phyloP scores from a whole-genome alignment of 176 grass and related monocot genomes.

The Thinopyrum elongatum region DNA sequence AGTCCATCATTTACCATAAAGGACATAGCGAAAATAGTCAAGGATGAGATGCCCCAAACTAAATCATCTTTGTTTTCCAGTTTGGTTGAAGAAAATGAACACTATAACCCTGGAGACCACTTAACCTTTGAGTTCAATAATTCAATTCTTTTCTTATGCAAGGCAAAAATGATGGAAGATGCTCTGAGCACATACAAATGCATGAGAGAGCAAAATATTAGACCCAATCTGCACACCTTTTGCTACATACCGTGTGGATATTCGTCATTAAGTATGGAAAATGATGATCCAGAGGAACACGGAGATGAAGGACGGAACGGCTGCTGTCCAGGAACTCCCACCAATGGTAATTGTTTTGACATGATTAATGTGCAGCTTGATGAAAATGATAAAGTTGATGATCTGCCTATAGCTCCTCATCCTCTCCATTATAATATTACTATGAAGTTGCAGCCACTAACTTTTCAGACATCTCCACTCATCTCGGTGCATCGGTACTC shows the following conservation, averaged over 20 bases:
- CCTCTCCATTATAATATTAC: too few relatives aligned
- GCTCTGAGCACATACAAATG: conserved; percentile 70
- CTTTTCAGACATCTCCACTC: too few relatives aligned
- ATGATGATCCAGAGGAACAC: too few relatives aligned
- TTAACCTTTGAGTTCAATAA: conserved; percentile 64
- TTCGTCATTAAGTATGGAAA: conserved; percentile 61
- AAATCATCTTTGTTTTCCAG: conserved; percentile 50
- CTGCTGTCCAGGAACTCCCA: too few relatives aligned
- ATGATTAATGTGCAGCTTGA: too few relatives aligned
- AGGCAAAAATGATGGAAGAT: conserved; percentile 94
- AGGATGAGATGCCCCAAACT: conserved; percentile 25
- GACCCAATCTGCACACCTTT: conserved; percentile 62
- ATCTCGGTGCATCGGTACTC: too few relatives aligned
- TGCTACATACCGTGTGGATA: conserved; percentile 66
- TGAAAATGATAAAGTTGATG: too few relatives aligned
- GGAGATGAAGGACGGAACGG: too few relatives aligned
- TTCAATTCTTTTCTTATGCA: conserved; percentile 88
- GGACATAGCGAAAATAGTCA: conserved; percentile 10
- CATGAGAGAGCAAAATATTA: conserved; percentile 76
- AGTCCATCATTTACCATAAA: conserved; percentile 33
- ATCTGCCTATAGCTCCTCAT: too few relatives aligned
- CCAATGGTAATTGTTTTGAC: too few relatives aligned
- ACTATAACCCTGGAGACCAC: conserved; percentile 35
- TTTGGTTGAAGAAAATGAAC: conserved; percentile 50
- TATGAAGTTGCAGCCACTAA: too few relatives aligned